Percentiles rank a stretch among this genome's conserved stretches.
phyloP scores from a whole-genome alignment of 1,139 yeast species.

The Pichia sp. region DNA sequence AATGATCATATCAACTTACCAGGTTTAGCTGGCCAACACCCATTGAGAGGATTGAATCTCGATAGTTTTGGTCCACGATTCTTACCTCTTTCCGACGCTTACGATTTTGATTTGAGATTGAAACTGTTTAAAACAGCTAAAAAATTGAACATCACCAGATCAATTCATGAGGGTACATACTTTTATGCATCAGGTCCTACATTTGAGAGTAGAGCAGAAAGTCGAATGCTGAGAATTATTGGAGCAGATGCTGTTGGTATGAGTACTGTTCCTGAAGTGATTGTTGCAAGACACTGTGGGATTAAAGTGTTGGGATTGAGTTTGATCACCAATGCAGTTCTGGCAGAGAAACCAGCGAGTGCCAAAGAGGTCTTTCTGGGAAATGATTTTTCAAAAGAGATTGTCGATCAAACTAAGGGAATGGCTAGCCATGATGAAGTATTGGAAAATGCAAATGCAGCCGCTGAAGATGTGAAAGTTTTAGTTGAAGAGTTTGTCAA shows the following conservation, averaged over 20 bases:
- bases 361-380: conserved; percentile 39
- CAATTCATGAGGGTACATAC: conserved; percentile 80
- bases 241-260: conserved; percentile 97
- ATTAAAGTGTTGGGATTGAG: conserved; percentile 77
- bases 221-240: conserved; percentile 56
- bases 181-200: conserved; percentile 90
- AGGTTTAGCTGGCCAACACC: conserved; percentile 83
- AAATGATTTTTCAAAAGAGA: conserved; percentile 4
- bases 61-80: conserved; percentile 79
- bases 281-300: conserved; percentile 85
- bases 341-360: conserved; percentile 67
- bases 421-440: conserved; percentile 91
- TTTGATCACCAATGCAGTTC: conserved; percentile 78
- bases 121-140: conserved; percentile 48
- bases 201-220: conserved; percentile 88
- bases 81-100: conserved; percentile 83
- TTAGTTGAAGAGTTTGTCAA: conserved; percentile 59
- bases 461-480: conserved; percentile 70
- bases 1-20: conserved; percentile 86
- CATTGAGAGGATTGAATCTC: conserved; percentile 82
- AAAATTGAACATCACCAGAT: conserved; percentile 41
- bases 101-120: conserved; percentile 64
- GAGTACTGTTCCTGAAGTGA: conserved; percentile 96
- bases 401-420: conserved; percentile 52
- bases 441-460: conserved; percentile 69